Conservation (phyloP, 108 stramenopile genomes). For the Fragilariopsis cylindrus region DNA sequence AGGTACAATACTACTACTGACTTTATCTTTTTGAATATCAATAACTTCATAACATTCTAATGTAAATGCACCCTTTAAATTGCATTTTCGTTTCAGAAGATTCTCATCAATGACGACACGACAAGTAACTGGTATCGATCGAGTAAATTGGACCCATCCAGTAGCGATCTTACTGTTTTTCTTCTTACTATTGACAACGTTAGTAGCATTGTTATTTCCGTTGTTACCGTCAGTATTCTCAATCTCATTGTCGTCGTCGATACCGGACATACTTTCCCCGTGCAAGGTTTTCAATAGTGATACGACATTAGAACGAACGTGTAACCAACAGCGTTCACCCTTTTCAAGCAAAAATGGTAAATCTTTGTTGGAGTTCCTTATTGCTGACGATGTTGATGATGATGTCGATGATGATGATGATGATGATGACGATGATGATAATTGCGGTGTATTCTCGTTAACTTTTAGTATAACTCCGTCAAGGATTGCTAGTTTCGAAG, state of each 20-base stretch:
- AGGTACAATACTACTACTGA: neutral
- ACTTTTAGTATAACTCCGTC: constrained; percentile 13
- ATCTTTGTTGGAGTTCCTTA: neutral
- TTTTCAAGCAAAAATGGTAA: neutral
- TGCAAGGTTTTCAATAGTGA: constrained; percentile 22
- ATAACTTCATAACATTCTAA: constrained; percentile 25
- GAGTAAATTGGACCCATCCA: constrained; percentile 17
- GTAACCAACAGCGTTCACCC: constrained; percentile 25
- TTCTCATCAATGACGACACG: neutral
- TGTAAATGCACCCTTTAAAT: constrained; percentile 12
- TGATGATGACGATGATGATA: neutral
- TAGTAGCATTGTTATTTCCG: too few relatives aligned
- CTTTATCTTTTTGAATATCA: constrained; percentile 1
- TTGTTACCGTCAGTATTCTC: too few relatives aligned
- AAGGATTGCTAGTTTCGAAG: constrained; percentile 19
- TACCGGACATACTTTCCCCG: neutral
- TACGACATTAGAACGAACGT: constrained; percentile 13
- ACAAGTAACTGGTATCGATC: constrained; percentile 15
- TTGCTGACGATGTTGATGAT: neutral
- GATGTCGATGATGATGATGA: neutral
- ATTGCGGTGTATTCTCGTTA: neutral
- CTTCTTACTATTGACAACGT: neutral
- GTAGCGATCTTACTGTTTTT: constrained; percentile 6
- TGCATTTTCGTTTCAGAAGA: constrained; percentile 1
- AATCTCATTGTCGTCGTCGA: neutral